Percentiles rank a stretch among this genome's conserved stretches.
phyloP scores from a whole-genome alignment of 2,329 filamentous ascomycete species.

The Hypoxylon sp. region DNA sequence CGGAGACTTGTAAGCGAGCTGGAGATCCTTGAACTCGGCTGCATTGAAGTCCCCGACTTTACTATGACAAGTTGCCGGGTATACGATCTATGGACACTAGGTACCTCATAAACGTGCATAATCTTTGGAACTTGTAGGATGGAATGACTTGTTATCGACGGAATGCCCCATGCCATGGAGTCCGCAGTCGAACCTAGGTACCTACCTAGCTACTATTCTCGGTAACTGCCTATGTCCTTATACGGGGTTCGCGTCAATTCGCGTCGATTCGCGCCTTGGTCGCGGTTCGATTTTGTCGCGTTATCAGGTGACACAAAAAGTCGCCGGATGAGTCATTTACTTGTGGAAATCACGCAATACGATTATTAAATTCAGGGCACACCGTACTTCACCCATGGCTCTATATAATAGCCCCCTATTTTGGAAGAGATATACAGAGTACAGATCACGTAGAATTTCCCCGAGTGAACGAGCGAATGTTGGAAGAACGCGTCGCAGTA shows the following conservation, averaged over 20 bases:
- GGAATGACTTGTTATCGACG: neutral
- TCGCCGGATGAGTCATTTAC: slow-evolving; percentile 21
- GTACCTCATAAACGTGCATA: neutral
- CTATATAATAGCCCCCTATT: slow-evolving; percentile 1
- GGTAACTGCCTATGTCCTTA: neutral
- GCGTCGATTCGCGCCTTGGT: slow-evolving; percentile 18
- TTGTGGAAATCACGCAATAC: slow-evolving; percentile 15
- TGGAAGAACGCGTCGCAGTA: slow-evolving; percentile 15
- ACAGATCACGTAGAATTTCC: slow-evolving; percentile 1
- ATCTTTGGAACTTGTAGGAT: neutral
- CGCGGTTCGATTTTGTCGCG: slow-evolving; percentile 38
- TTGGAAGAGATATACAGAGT: slow-evolving; percentile 2
- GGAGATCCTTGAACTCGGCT: slow-evolving; percentile 8
- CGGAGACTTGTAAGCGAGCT: neutral
- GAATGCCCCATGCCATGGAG: neutral
- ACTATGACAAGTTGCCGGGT: slow-evolving; percentile 1
- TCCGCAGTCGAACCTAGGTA: neutral
- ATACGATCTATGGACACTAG: neutral
- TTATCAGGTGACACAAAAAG: slow-evolving; percentile 47
- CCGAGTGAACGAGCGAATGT: slow-evolving; percentile 8
- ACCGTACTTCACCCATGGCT: neutral
- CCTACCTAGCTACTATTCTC: neutral
- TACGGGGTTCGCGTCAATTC: slow-evolving; percentile 13
- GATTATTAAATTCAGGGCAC: neutral
- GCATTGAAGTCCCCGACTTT: neutral